Percentiles rank a stretch among this genome's conserved stretches.
Conservation (phyloP, 495 filamentous ascomycete species). For the Aspergillus homomorphus region DNA sequence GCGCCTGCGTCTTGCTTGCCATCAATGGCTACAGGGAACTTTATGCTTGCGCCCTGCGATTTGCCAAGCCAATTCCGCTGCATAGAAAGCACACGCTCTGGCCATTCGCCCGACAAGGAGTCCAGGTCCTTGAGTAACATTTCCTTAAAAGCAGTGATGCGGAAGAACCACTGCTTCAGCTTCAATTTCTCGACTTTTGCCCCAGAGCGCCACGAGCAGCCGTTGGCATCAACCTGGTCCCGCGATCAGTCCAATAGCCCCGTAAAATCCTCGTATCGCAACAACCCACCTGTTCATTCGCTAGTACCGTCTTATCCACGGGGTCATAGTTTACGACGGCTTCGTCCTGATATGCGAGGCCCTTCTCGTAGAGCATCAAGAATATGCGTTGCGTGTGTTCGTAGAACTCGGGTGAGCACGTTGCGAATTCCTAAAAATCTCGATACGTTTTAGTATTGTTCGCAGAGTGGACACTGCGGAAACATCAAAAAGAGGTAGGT, state of each 20-base stretch:
- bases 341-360: slow-evolving; percentile 74
- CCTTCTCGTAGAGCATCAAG: slow-evolving; percentile 65
- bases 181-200: slow-evolving; percentile 77
- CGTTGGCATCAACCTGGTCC: slow-evolving; percentile 67
- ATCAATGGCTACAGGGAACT: slow-evolving; percentile 55
- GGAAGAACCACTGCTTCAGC: slow-evolving; percentile 87
- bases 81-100: slow-evolving; percentile 76
- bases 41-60: slow-evolving; percentile 67
- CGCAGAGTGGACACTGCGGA: not conserved
- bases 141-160: slow-evolving; percentile 75
- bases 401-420: slow-evolving; percentile 80
- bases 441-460: not conserved
- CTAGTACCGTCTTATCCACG: slow-evolving; percentile 82
- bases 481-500: not conserved
- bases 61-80: slow-evolving; percentile 88
- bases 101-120: slow-evolving; percentile 64
- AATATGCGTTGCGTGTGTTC: slow-evolving; percentile 87
- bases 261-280: not conserved
- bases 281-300: slow-evolving; percentile 70
- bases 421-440: slow-evolving; percentile 66
- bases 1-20: slow-evolving; percentile 26
- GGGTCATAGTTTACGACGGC: slow-evolving; percentile 88
- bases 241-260: slow-evolving; percentile 9
- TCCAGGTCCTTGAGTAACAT: slow-evolving; percentile 71
- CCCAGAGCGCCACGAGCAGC: slow-evolving; percentile 82